Conservation (phyloP, 331 rosid genomes). For the Quercus tomentella region DNA sequence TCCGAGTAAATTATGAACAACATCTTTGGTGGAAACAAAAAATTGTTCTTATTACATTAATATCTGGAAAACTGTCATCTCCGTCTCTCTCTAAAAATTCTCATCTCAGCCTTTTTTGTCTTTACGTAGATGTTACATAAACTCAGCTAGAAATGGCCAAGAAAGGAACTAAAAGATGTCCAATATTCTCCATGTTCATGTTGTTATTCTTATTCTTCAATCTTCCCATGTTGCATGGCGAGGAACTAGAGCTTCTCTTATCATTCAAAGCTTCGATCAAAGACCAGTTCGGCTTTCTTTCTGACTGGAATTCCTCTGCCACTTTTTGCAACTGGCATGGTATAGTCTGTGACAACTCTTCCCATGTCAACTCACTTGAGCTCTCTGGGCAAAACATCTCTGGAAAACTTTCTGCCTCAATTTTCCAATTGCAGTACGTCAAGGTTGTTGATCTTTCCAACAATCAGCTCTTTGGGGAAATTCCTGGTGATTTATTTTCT, state of each 20-base stretch:
- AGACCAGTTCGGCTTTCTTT: constrained; percentile 61
- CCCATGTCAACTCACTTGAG: constrained; percentile 36
- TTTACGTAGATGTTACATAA: not conserved
- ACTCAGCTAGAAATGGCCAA: constrained; percentile 40
- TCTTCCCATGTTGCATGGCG: constrained; percentile 28
- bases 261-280: constrained; percentile 68
- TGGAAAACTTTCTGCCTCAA: constrained; percentile 40
- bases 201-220: constrained; percentile 18
- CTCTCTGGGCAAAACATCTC: constrained; percentile 67
- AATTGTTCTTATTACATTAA: constrained; percentile 8
- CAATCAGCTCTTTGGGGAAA: constrained; percentile 54
- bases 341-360: constrained; percentile 48
- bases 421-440: constrained; percentile 47
- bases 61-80: not conserved
- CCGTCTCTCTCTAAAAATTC: not conserved
- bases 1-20: constrained; percentile 41
- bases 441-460: constrained; percentile 64
- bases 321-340: constrained; percentile 66
- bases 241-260: constrained; percentile 47
- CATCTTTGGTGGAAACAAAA: constrained; percentile 2
- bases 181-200: constrained; percentile 28
- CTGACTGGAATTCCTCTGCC: constrained; percentile 56
- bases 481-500: constrained; percentile 13
- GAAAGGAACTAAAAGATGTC: constrained; percentile 18
- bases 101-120: not conserved